Conservation (phyloP, 371 early-diverging fungal genomes). For the Mortierella sp. region DNA sequence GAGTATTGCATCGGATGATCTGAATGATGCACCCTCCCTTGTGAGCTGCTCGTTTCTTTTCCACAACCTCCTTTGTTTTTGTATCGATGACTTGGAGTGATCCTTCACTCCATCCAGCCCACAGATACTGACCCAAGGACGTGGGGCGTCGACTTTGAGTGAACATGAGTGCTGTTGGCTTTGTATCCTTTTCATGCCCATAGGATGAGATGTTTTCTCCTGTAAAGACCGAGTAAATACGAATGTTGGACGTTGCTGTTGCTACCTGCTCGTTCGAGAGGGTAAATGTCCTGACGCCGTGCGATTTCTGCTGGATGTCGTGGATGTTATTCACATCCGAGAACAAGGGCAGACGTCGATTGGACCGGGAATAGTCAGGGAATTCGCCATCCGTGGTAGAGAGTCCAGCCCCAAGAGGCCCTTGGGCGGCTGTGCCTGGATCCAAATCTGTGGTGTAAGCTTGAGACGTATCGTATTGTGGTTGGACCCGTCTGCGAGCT, state of each 20-base stretch:
- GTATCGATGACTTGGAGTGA: conserved; percentile 70
- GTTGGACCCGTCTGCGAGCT: conserved; percentile 26
- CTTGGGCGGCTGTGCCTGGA: conserved; percentile 14
- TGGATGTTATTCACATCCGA: conserved; percentile 38
- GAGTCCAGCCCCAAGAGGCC: conserved; percentile 20
- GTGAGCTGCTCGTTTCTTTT: conserved; percentile 66
- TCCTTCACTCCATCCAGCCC: conserved; percentile 74
- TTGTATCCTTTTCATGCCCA: conserved; percentile 50
- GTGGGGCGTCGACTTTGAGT: conserved; percentile 53
- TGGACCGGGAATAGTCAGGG: conserved; percentile 52
- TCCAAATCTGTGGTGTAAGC: conserved; percentile 17
- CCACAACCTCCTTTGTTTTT: conserved; percentile 56
- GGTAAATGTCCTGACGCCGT: conserved; percentile 47
- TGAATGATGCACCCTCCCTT: conserved; percentile 64
- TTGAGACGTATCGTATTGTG: conserved; percentile 21
- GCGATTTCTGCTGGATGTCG: conserved; percentile 49
- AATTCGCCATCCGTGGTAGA: conserved; percentile 41
- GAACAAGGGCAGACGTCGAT: conserved; percentile 44
- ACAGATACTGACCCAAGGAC: conserved; percentile 69
- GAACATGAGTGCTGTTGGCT: conserved; percentile 47
- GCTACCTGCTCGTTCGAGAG: conserved; percentile 52
- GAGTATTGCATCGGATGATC: conserved; percentile 66
- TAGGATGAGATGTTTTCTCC: conserved; percentile 50
- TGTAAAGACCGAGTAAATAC: conserved; percentile 39
- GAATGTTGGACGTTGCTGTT: conserved; percentile 49